Percentiles rank a stretch among this genome's conserved stretches.
These are phyloP conservation scores for Hordeum marinum DNA, from an alignment of 176 grass and related monocot genomes.

Conservation along the genomic window DNA sequence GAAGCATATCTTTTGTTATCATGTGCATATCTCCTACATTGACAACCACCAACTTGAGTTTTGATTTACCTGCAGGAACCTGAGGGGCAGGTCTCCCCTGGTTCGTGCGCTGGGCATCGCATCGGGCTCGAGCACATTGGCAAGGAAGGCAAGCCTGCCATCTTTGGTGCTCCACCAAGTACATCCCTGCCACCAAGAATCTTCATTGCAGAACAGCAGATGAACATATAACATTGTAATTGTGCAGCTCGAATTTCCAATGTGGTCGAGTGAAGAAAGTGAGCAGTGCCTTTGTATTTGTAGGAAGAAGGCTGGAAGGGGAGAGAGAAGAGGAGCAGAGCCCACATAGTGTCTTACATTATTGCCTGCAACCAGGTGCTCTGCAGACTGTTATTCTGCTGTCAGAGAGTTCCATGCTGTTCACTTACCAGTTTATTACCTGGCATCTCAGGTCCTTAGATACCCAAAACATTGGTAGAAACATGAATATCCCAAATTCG, in stretches of 20 bases:
- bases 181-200: constrained; percentile 80
- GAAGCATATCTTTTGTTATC: neutral
- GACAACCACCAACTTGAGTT: neutral
- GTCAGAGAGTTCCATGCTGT: constrained; percentile 9
- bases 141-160: constrained; percentile 80
- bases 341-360: constrained; percentile 25
- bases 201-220: constrained; percentile 23
- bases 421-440: constrained; percentile 23
- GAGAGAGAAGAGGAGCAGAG: neutral
- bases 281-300: constrained; percentile 37
- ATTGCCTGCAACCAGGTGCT: constrained; percentile 32
- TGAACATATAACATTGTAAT: neutral
- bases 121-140: constrained; percentile 80
- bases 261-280: neutral
- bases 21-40: neutral
- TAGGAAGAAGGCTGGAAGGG: constrained; percentile 29
- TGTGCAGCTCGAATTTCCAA: neutral
- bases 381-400: constrained; percentile 19
- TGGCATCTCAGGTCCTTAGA: neutral
- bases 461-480: too few relatives aligned
- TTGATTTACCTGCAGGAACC: constrained; percentile 77
- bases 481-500: too few relatives aligned
- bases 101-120: constrained; percentile 41
- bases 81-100: constrained; percentile 70
- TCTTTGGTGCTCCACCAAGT: constrained; percentile 70